Conservation (phyloP, 106 monocot genomes). For the Cymbidium sinense region DNA sequence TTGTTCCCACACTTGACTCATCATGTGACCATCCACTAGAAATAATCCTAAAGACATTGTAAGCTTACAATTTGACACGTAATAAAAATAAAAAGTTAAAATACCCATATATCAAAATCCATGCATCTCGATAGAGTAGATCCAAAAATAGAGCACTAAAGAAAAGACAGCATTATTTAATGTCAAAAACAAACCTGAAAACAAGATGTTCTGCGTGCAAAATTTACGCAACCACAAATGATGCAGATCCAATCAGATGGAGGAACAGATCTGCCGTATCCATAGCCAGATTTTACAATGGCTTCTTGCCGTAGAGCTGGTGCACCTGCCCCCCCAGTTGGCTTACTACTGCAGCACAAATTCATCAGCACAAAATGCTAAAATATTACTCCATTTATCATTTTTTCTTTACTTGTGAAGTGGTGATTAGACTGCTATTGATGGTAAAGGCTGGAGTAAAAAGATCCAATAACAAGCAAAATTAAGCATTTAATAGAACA, state of each 20-base stretch:
- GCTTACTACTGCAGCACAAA: conserved; percentile 70
- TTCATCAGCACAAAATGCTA: neutral
- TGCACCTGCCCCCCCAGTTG: conserved; percentile 64
- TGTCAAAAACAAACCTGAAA: conserved; percentile 66
- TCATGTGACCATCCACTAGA: neutral
- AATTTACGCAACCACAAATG: conserved; percentile 95
- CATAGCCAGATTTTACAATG: conserved; percentile 41
- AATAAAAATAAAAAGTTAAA: neutral
- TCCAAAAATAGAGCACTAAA: neutral
- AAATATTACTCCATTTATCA: neutral
- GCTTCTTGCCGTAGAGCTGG: conserved; percentile 49
- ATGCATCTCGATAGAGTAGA: neutral
- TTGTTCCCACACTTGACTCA: neutral
- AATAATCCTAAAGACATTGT: neutral
- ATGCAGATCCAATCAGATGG: conserved; percentile 91
- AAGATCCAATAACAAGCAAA: neutral
- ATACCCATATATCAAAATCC: neutral
- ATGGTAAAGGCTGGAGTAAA: neutral
- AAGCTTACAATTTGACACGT: neutral
- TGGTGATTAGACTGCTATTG: too few relatives aligned
- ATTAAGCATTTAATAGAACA: neutral
- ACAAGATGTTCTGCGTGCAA: conserved; percentile 91
- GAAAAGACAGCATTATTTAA: neutral
- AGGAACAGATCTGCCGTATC: conserved; percentile 31
- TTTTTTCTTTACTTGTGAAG: neutral